Evolutionary conservation across 2,329 filamentous ascomycete species (phyloP).

Genomic region (Hymenoscyphus fructigenus): DNA sequence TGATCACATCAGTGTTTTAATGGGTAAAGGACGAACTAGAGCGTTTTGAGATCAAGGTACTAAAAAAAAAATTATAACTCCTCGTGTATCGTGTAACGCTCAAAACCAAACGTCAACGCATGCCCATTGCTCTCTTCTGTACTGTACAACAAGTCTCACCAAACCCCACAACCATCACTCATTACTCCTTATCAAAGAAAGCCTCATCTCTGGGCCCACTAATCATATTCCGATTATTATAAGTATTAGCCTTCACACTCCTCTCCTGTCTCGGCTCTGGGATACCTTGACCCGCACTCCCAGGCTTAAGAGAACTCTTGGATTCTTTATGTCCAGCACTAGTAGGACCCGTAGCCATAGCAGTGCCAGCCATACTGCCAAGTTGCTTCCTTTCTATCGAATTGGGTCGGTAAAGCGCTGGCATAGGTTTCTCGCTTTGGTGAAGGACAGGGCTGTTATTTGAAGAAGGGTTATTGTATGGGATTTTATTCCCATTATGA

Average conservation of each 20-base stretch:
- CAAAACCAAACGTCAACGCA: background rate
- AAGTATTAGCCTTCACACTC: slow-evolving; percentile 15
- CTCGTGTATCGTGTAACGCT: background rate
- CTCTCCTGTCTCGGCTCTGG: slow-evolving; percentile 5
- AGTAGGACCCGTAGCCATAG: background rate
- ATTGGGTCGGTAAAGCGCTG: background rate
- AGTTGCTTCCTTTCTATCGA: background rate
- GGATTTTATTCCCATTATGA: background rate
- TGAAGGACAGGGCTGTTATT: background rate
- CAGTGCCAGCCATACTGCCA: background rate
- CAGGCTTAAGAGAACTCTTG: slow-evolving; percentile 19
- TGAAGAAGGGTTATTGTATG: background rate
- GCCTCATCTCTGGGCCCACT: slow-evolving; percentile 10
- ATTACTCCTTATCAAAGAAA: slow-evolving; percentile 19
- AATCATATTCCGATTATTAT: slow-evolving; percentile 16
- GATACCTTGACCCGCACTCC: background rate
- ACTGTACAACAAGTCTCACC: background rate
- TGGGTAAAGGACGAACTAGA: too few species aligned
- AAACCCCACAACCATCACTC: too few species aligned
- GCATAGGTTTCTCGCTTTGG: background rate
- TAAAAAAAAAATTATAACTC: background rate
- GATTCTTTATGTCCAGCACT: background rate
- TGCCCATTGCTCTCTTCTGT: background rate
- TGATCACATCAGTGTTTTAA: too few species aligned
- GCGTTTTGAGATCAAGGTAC: background rate